Evolutionary conservation across 73 alveolate genomes (phyloP), one percentile per base, ranked within the genome.

Genomic region (Stentor roeselii): DNA sequence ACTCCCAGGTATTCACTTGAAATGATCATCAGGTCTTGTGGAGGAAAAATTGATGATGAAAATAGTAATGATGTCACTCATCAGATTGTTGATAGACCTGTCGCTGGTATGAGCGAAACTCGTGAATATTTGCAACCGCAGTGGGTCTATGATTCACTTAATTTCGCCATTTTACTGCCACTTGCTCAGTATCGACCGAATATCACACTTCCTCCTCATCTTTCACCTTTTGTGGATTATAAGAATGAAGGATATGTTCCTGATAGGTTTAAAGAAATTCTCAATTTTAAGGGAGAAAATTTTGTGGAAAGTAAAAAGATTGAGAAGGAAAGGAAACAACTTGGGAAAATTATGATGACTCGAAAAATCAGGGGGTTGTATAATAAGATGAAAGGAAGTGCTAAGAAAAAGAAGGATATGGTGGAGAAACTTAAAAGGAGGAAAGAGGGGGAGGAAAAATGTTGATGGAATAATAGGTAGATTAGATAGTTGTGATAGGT

Each of bases 111-210:
- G 78, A 83, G 94, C 84, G 85, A 78, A 41, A 91, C 94, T 84
- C 89, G 98, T 60, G 99, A 97, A 87, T 94, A 92, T 85, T 93
- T 97, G 82, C 96, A 95, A 86, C 99, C 99, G 36, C 96, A 97
- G 86, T 97, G 99, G 99, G 86, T 95, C 59, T 92, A 88, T 85
- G 99, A 95, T 82, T 92, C 93, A 36, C 59, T 95, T 86, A 90
- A 90, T 59, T 32, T 59, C 60, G 31, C 27, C 74, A 59, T 34
- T 58, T 61, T 90, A 36, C 87, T 95, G 3, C 98, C 98, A 0
- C 90, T 90, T 11, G 84, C 90, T 75, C 90, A 87, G 39, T 95
- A 95, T 82, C 80, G 83, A 75, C 99, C 99, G 30, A 97, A 97
- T 42, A 60, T 83, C 78, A 87, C 94, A 60, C 91, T 93, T 3